These are phyloP conservation scores for Daldinia eschscholtzii DNA, from an alignment of 2,329 filamentous ascomycete species.

Conservation along the genomic window DNA sequence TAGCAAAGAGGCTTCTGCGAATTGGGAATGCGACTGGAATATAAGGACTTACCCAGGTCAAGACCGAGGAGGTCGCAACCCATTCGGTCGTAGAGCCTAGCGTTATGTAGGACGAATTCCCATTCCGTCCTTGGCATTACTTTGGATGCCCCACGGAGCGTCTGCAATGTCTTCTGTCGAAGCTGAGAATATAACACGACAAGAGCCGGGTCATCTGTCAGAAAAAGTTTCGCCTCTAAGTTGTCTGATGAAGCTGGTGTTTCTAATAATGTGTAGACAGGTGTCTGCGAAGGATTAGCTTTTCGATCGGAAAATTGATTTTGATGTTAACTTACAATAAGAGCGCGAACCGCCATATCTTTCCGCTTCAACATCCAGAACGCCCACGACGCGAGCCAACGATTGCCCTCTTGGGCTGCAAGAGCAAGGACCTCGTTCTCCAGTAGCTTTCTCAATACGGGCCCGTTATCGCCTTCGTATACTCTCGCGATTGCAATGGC, in stretches of 20 bases:
- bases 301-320: constrained; percentile 8
- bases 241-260: constrained; percentile 74
- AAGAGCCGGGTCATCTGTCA: constrained; percentile 91
- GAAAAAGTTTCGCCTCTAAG: constrained; percentile 80
- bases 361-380: constrained; percentile 90
- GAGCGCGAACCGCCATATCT: constrained; percentile 84
- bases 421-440: constrained; percentile 82
- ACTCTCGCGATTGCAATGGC: constrained; percentile 89
- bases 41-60: constrained; percentile 74
- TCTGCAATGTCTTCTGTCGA: constrained; percentile 83
- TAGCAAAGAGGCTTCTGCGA: neutral
- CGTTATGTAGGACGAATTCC: constrained; percentile 90
- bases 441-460: constrained; percentile 78
- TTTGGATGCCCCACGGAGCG: constrained; percentile 85
- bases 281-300: constrained; percentile 66
- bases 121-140: constrained; percentile 84
- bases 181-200: constrained; percentile 90
- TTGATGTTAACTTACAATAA: constrained; percentile 73
- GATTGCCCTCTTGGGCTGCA: constrained; percentile 84
- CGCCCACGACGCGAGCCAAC: constrained; percentile 95
- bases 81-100: constrained; percentile 87
- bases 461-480: constrained; percentile 86
- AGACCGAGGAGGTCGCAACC: constrained; percentile 91
- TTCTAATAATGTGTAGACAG: constrained; percentile 79
- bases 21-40: constrained; percentile 33